Evolutionary conservation across 2,329 filamentous ascomycete genomes (phyloP), one percentile per base, ranked within the genome.

Genomic region (Neofusicoccum cordaticola): DNA sequence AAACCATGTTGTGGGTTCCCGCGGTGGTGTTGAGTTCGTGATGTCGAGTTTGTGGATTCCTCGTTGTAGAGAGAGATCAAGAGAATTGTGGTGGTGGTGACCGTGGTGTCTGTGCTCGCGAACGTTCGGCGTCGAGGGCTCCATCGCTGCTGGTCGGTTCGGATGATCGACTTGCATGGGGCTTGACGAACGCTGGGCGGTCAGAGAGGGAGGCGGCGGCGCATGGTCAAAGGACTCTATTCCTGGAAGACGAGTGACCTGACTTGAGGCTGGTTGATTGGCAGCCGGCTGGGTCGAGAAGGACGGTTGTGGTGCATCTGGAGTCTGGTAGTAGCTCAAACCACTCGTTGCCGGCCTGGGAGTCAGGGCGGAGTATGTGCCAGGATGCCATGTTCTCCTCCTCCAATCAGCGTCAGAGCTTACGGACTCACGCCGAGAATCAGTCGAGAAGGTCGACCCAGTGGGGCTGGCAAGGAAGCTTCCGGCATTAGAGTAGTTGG

Each of bases 171-270:
- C 79, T 72, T 90, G 85, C 91, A 95, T 93, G 0, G 92, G 91
- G 61, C 91, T 93, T 2, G 86, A 82, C 62, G 85, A 84, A 52
- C 89, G 86, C 56, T 86, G 84, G 1, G 86, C 85, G 7, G 89
- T 87, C 0, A 90, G 86, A 12, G 82, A 75, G 0, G 87, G 84
- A 19, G 85, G 85, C 65, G 85, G 85, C 31, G 87, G 89, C 27
- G 91, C 82, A 64, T 91, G 88, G 72, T 94, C 92, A 71, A 97
- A 97, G 15, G 92, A 96, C 74, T 96, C 92, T 69, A 97, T 97
- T 13, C 93, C 93, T 0, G 93, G 93, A 13, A 97, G 83, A 44
- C 92, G 87, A 13, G 92, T 81, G 4, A 83, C 85, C 69, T 89
- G 87, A 58, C 78, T 72, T 76, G 82, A 75, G 78, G 86, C 69